Conservation (phyloP, 352 stramenopile genomes). For the Phytophthora tubulina region DNA sequence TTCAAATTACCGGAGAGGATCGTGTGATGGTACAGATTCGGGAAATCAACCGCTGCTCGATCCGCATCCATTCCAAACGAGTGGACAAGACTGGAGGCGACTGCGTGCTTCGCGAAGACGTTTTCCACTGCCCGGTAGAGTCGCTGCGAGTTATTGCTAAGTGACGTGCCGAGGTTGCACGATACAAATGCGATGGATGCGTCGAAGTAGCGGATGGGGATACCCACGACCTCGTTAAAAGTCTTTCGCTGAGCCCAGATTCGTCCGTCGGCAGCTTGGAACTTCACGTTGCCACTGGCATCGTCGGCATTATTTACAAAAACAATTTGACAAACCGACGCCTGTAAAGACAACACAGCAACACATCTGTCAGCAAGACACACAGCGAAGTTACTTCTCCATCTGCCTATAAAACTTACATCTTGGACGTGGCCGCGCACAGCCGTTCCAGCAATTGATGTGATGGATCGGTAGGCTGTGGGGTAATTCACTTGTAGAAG, state of each 20-base stretch:
- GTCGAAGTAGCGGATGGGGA: constrained; percentile 86
- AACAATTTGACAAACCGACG: constrained; percentile 82
- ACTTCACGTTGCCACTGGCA: constrained; percentile 80
- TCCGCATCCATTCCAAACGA: constrained; percentile 87
- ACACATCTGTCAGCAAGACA: constrained; percentile 18
- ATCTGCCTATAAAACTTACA: constrained; percentile 44
- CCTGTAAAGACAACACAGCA: constrained; percentile 41
- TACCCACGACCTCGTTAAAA: constrained; percentile 82
- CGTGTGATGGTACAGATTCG: constrained; percentile 88
- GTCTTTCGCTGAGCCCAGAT: constrained; percentile 82
- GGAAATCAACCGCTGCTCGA: constrained; percentile 78
- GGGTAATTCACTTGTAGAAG: constrained; percentile 84
- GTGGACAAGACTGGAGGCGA: constrained; percentile 73
- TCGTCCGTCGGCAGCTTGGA: constrained; percentile 70
- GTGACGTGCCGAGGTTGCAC: constrained; percentile 72
- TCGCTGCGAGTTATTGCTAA: constrained; percentile 40
- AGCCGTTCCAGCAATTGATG: constrained; percentile 76
- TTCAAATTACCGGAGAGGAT: constrained; percentile 86
- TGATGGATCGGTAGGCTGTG: constrained; percentile 82
- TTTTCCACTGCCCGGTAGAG: constrained; percentile 39
- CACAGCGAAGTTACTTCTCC: background rate
- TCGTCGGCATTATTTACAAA: constrained; percentile 90
- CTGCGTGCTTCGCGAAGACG: constrained; percentile 61
- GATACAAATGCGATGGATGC: constrained; percentile 88
- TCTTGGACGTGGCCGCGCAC: constrained; percentile 68